Evolutionary conservation across 2,329 filamentous ascomycete genomes (phyloP).

Genomic region (Xylariaceae sp.): DNA sequence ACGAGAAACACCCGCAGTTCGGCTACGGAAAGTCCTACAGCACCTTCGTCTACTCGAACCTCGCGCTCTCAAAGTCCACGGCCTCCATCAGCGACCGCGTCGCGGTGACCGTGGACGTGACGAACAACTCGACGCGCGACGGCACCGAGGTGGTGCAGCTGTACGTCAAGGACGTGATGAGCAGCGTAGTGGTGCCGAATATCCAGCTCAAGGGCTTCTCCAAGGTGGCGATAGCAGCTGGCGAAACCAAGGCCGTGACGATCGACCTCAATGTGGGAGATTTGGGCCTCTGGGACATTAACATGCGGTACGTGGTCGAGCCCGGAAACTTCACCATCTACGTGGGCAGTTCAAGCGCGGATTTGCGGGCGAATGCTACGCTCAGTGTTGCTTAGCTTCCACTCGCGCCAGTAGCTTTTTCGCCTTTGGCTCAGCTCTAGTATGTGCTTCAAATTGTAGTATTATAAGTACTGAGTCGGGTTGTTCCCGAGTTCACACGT

Average conservation of each 20-base stretch:
- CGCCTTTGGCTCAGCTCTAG: background rate
- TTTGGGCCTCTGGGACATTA: conserved; percentile 58
- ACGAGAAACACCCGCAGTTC: conserved; percentile 45
- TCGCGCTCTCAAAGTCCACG: conserved; percentile 52
- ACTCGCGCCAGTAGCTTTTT: background rate
- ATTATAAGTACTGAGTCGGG: background rate
- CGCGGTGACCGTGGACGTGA: conserved; percentile 63
- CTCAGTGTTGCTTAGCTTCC: conserved; percentile 50
- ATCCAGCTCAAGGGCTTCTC: conserved; percentile 67
- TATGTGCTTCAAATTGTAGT: background rate
- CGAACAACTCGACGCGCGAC: conserved; percentile 58
- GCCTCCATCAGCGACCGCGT: conserved; percentile 54
- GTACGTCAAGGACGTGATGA: conserved; percentile 65
- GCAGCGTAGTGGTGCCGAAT: conserved; percentile 66
- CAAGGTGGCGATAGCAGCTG: conserved; percentile 64
- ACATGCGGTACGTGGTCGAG: conserved; percentile 75
- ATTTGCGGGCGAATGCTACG: conserved; percentile 58
- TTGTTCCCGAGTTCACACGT: no score
- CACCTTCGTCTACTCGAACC: conserved; percentile 60
- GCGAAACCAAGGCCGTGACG: conserved; percentile 56
- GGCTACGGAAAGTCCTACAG: conserved; percentile 70
- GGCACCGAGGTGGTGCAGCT: conserved; percentile 70
- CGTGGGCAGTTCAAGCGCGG: conserved; percentile 62
- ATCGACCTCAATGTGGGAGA: conserved; percentile 53
- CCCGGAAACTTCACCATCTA: conserved; percentile 66